Conservation (phyloP, 331 rosid species). For the Malus hybrid region DNA sequence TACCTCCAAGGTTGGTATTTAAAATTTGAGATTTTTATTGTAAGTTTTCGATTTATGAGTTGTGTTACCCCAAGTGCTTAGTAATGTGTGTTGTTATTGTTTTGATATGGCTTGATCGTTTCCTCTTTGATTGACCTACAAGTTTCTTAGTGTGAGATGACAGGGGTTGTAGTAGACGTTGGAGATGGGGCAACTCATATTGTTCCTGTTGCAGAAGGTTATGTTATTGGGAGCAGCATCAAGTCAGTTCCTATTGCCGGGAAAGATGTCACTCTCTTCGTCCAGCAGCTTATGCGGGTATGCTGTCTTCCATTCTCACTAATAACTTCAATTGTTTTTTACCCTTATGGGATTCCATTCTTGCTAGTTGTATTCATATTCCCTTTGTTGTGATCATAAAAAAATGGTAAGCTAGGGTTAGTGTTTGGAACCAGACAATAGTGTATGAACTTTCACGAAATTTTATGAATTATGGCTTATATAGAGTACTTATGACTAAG, state of each 20-base stretch:
- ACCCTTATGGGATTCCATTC: background rate
- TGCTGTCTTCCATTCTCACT: constrained; percentile 15
- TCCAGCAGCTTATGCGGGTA: constrained; percentile 98
- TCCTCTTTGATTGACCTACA: constrained; percentile 40
- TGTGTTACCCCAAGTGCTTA: background rate
- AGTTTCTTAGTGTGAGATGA: constrained; percentile 93
- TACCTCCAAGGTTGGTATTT: constrained; percentile 74
- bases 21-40: background rate
- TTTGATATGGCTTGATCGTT: background rate
- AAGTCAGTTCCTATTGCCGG: constrained; percentile 90
- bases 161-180: constrained; percentile 95
- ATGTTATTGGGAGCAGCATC: constrained; percentile 97
- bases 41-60: background rate
- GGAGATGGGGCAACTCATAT: constrained; percentile 97
- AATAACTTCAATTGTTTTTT: background rate
- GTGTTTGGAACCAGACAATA: background rate
- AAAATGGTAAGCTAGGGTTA: background rate
- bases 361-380: background rate
- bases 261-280: constrained; percentile 83
- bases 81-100: background rate
- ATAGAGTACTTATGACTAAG: background rate
- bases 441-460: background rate
- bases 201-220: constrained; percentile 99
- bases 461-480: background rate
- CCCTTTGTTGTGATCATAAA: background rate